Evolutionary conservation across 495 filamentous ascomycete species (phyloP), one percentile per base, ranked within the genome.

Genomic region (Hypomontagnella submonticulosa): DNA sequence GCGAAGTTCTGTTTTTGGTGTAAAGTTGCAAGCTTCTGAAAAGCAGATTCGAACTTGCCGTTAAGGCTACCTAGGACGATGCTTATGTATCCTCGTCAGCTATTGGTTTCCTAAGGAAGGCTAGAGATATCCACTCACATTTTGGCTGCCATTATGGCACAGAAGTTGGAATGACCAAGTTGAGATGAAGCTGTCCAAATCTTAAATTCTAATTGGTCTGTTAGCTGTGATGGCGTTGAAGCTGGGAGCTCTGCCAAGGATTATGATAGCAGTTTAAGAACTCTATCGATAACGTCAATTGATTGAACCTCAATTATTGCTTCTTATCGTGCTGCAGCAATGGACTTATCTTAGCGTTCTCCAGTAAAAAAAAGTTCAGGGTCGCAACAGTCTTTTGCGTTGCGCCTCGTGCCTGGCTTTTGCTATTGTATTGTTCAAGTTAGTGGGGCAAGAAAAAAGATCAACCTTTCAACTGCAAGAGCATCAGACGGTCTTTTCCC

Each of bases 1-100:
- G 90, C 80, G 74, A 98, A 97, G 62, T 79, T 83, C 71, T 96
- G 93, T 76, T 97, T 97, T 23, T 82, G 73, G 57, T 98, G 92
- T 6, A 97, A 76, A 16, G 88, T 84, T 1, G 87, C 76, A 8
- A 97, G 80, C 74, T 96, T 98, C 47, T 83, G 79, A 76, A 98
- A 95, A 0, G 89, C 86, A 11, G 86, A 74, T 40, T 79, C 77
- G 53, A 97, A 81, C 69, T 89, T 85, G 63, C 94, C 92, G 69
- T 91, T 88, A 32, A 94, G 77, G 62, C 87, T 84, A 7, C 95
- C 93, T 52, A 93, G 80, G 13, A 96, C 91, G 67, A 96, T 81
- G 34, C 94, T 97, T 36, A 40, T 15, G 16, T 30, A 64, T 33
- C 3, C 46, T 64, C 16, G 68, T 84, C 73, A 83, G 77, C 2